These are phyloP conservation scores for Ustulina deusta DNA, from an alignment of 2,329 filamentous ascomycete species.

Conservation along the genomic window DNA sequence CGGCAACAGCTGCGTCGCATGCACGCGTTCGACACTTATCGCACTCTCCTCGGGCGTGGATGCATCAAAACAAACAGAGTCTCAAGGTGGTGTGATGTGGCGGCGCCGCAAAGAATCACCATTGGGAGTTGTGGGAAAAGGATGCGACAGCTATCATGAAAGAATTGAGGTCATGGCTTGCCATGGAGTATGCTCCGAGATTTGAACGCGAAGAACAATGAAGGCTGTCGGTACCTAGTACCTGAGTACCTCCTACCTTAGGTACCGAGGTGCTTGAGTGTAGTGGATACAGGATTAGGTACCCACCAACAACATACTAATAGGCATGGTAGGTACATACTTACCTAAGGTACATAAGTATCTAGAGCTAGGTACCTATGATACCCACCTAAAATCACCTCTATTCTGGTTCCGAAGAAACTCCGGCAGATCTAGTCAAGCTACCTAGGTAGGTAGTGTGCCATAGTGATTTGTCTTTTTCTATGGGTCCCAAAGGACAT, in stretches of 20 bases:
- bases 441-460: background rate
- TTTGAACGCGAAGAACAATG: conserved; percentile 39
- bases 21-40: conserved; percentile 33
- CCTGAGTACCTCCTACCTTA: background rate
- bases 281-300: background rate
- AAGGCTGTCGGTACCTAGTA: conserved; percentile 14
- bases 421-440: background rate
- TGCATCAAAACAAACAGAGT: conserved; percentile 5
- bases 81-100: conserved; percentile 12
- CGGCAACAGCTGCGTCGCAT: conserved; percentile 27
- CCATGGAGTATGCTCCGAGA: conserved; percentile 1
- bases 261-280: background rate
- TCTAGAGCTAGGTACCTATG: background rate
- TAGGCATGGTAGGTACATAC: background rate
- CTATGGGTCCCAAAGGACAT: too few species aligned
- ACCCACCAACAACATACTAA: background rate
- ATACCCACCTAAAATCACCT: background rate
- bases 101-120: conserved; percentile 19
- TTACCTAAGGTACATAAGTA: background rate
- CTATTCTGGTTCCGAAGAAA: conserved; percentile 9
- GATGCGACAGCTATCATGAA: conserved; percentile 13
- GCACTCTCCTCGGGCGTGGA: background rate
- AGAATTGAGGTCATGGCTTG: conserved; percentile 27
- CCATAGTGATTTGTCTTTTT: too few species aligned
- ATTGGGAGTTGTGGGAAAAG: conserved; percentile 20